Base-by-base conservation (phyloP, 192 early-diverging fungal species). In the Podila epicladia region DNA sequence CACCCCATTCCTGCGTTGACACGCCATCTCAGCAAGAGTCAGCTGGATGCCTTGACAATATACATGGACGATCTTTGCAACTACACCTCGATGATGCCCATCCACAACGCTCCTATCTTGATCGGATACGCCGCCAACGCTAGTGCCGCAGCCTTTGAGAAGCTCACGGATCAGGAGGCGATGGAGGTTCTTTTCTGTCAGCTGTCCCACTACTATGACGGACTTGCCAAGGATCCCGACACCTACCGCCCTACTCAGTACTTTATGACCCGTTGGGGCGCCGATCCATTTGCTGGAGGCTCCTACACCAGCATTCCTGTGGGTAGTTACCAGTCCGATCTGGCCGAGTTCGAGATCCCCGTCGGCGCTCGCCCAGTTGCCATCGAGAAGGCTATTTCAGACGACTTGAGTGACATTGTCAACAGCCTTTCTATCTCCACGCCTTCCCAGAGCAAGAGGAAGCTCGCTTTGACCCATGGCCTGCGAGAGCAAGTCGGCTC, bases 221-320 rank as follows among this genome's bases (percentile, higher is more conserved):
- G 69, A 11, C 66, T 80, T 5, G 50, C 57, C 53, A 68, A 58
- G 15, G 66, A 72, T n/a, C 77, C 67, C 7, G 63, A 65, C 1
- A 32, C 35, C 7, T 45, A 57, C 5, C 58, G 31, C 20, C 68
- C 68, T 19, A 79, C 84, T 5, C 53, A 62, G 5, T 73, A 71
- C 6, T 73, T 70, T 29, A 78, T 83, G 70, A 85, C 84, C 19
- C 68, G 82, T 7, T 87, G 86, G 86, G 64, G 72, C 24, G 58
- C 75, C 5, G 86, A 87, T 58, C 86, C 86, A 3, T 87, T 71
- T 62, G 74, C 86, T 7, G 41, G 71, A 41, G 86, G 86, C 6
- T 84, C 86, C 13, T 87, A 87, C 62, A 82, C 85, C 13, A 83
- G 80, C 55, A 85, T 86, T 60, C 82, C 82, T 24, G 68, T 83